Conservation (phyloP, 805 yeast species). For the Monosporozyma solicola region DNA sequence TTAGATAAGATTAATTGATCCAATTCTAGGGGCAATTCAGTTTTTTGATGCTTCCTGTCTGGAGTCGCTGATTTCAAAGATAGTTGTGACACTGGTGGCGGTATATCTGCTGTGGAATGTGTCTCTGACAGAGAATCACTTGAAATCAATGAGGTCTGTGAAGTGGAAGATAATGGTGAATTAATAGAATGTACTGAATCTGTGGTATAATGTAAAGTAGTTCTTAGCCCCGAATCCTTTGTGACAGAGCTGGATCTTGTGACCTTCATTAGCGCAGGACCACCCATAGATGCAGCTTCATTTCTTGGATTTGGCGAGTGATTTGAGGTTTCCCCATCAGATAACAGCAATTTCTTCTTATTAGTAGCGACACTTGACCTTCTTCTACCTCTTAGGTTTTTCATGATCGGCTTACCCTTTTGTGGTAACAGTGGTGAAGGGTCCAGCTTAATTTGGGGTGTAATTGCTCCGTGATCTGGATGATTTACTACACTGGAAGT, state of each 20-base stretch:
- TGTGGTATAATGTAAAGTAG: constrained; percentile 14
- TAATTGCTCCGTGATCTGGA: constrained; percentile 12
- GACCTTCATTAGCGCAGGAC: background rate
- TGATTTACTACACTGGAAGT: constrained; percentile 18
- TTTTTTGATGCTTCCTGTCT: background rate
- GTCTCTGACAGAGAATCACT: background rate
- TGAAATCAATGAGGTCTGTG: constrained; percentile 5
- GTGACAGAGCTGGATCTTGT: constrained; percentile 23
- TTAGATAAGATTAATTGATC: background rate
- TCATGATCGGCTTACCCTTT: constrained; percentile 10
- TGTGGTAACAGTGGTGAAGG: constrained; percentile 7
- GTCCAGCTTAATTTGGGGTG: background rate
- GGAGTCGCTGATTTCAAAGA: background rate
- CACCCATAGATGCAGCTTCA: background rate
- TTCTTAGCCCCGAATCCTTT: constrained; percentile 26
- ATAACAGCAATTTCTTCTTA: constrained; percentile 1
- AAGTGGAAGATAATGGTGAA: constrained; percentile 12
- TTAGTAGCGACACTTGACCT: background rate
- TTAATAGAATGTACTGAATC: constrained; percentile 13
- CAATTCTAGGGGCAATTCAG: background rate
- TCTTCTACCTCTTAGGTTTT: constrained; percentile 4
- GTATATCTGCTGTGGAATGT: background rate
- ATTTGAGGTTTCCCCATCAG: constrained; percentile 10
- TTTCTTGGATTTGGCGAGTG: background rate
- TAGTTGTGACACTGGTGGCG: background rate